These are phyloP conservation scores for Forsythia viridissima DNA, from an alignment of 257 asterid species.

Conservation along the genomic window DNA sequence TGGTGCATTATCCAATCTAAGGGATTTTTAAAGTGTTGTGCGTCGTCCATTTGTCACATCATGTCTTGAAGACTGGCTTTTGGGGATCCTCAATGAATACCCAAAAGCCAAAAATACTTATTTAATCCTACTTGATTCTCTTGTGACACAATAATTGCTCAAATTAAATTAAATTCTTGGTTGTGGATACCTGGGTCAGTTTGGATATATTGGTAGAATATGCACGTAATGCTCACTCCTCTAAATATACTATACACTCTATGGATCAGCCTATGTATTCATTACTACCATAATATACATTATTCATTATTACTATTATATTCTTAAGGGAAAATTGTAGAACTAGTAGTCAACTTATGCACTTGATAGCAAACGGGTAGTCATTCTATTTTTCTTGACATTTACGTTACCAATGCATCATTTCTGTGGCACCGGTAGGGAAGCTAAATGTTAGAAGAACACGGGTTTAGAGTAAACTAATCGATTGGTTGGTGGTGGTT, in stretches of 20 bases:
- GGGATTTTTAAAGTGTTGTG: background rate
- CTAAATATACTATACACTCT: background rate
- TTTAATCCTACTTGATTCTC: background rate
- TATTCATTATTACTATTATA: no score
- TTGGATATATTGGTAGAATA: background rate
- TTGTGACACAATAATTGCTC: background rate
- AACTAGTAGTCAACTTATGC: background rate
- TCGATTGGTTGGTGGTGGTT: no score
- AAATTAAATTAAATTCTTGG: background rate
- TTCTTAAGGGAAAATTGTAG: background rate
- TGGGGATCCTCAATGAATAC: background rate
- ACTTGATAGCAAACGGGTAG: no score
- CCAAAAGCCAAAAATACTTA: background rate
- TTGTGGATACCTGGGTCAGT: background rate
- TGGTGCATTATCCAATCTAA: background rate
- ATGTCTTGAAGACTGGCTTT: background rate
- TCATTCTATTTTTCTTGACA: no score
- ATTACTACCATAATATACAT: no score
- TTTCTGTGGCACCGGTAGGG: no score
- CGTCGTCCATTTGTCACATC: conserved; percentile 6
- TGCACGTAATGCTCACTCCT: background rate
- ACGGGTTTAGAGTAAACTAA: no score
- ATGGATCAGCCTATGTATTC: background rate
- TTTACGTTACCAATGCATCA: background rate
- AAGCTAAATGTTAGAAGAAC: no score